These are phyloP conservation scores for Apiotrichum laibachii DNA, from an alignment of 1,284 basidiomycete genomes.

Conservation along the genomic window DNA sequence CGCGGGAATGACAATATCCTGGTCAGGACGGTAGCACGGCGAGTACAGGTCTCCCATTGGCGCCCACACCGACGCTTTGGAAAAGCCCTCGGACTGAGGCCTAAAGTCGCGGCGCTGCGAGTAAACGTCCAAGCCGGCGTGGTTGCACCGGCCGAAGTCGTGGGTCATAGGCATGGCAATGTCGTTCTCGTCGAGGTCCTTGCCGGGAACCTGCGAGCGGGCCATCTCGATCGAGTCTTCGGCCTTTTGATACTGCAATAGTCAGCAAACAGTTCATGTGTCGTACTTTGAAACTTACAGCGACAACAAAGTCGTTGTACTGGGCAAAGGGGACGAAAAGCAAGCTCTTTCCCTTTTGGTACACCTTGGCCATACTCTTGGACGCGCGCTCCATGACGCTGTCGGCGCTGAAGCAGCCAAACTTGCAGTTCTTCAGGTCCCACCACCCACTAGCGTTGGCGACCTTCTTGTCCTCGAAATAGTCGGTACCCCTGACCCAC, in stretches of 20 bases:
- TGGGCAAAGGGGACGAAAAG: slow-evolving; percentile 47
- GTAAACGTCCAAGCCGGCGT: slow-evolving; percentile 1
- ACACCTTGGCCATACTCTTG: slow-evolving; percentile 22
- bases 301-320: slow-evolving; percentile 5
- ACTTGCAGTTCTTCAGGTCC: slow-evolving; percentile 19
- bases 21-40: slow-evolving; percentile 31
- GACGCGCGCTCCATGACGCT: slow-evolving; percentile 29
- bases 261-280: no score
- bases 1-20: slow-evolving; percentile 38
- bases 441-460: slow-evolving; percentile 21
- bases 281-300: no score
- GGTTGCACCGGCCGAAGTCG: slow-evolving; percentile 45
- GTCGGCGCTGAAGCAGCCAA: slow-evolving; percentile 38
- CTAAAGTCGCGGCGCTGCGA: background rate
- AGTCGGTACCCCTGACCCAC: slow-evolving; percentile 21
- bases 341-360: slow-evolving; percentile 28
- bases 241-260: slow-evolving; percentile 4
- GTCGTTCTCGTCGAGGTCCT: slow-evolving; percentile 16
- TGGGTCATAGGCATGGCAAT: slow-evolving; percentile 49
- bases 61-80: slow-evolving; percentile 21
- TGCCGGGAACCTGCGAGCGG: slow-evolving; percentile 23
- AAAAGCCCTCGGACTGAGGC: slow-evolving; percentile 19
- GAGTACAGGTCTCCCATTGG: slow-evolving; percentile 38
- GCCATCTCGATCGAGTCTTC: slow-evolving; percentile 23
- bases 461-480: slow-evolving; percentile 20